Base-by-base conservation (phyloP, 1,284 basidiomycete genomes). In the Kalmanozyma brasiliensis region DNA sequence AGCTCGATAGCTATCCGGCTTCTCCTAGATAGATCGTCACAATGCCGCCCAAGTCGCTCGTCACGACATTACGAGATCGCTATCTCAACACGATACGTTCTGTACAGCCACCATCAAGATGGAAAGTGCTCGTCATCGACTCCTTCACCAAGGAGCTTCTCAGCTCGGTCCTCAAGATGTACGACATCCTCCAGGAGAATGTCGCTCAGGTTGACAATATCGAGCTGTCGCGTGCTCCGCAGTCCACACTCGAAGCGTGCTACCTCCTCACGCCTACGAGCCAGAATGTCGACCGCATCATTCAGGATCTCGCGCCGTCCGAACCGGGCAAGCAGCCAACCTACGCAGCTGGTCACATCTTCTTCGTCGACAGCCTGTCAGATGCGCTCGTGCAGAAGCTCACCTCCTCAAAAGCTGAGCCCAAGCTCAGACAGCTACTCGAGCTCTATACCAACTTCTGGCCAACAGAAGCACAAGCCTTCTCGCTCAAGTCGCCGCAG, bases 81-180 rank as follows among this genome's bases (percentile, higher is more conserved):
- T 79, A 80, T 58, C 66, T 80, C 35, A 63, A 36, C 46, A 63
- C 77, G 10, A 74, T 81, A 13, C 70, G 72, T 14, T 80, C 80
- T n/a, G 80, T 81, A 4, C 79, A 79, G 52, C 77, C 79, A 0
- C 62, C 76, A 8, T 67, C 74, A 42, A 51, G 73, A 86, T 98
- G 95, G 95, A 98, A 98, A 87, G 90, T 95, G 76, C 87, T 98
- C 45, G 92, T 98, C 61, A 91, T 98, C 37, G 95, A 98, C 83
- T 90, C 94, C 66, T 88, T 93, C 84, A 91, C 93, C 26, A 90
- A 94, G 83, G 88, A 87, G 78, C 85, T 98, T 55, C 84, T 99
- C 52, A 87, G 90, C 60, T 88, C 90, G 2, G 93, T 95, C 5
- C 87, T 98, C 78, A 94, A 94, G 83, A 90, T 93, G 82, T 98